These are phyloP conservation scores for Roridomyces roridus DNA, from an alignment of 768 basidiomycete species.

Conservation along the genomic window DNA sequence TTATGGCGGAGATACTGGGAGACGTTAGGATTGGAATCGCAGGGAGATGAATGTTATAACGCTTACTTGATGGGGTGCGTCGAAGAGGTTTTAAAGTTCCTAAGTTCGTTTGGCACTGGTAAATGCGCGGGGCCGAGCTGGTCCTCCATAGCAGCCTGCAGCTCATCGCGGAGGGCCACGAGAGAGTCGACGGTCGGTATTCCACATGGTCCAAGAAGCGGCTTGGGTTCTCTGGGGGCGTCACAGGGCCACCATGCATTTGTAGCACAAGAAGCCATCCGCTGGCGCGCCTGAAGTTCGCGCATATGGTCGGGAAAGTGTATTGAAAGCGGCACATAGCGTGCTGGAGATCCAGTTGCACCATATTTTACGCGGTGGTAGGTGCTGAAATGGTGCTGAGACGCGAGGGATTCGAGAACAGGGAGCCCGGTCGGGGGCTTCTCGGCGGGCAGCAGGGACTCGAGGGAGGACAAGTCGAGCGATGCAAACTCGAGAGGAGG, in stretches of 20 bases:
- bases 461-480: no score
- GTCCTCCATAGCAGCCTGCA: conserved; percentile 61
- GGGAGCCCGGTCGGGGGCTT: background rate
- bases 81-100: conserved; percentile 78
- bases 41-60: conserved; percentile 24
- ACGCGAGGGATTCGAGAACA: conserved; percentile 60
- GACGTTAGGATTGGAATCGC: background rate
- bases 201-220: conserved; percentile 34
- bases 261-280: conserved; percentile 36
- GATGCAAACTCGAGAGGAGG: no score
- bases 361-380: conserved; percentile 78
- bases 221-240: conserved; percentile 13
- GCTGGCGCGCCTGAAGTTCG: conserved; percentile 60
- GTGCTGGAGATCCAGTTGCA: conserved; percentile 56
- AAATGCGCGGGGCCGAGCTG: conserved; percentile 27
- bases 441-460: no score
- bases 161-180: conserved; percentile 43
- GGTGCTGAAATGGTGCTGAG: conserved; percentile 76
- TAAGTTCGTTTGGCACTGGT: conserved; percentile 6
- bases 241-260: conserved; percentile 59
- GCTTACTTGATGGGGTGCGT: conserved; percentile 87
- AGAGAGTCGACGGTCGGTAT: conserved; percentile 21
- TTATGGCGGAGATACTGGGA: conserved; percentile 64
- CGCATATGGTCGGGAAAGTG: conserved; percentile 64
- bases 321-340: conserved; percentile 69